phyloP scores from a whole-genome alignment of 805 yeast species.

The Allodekkera sacchari region DNA sequence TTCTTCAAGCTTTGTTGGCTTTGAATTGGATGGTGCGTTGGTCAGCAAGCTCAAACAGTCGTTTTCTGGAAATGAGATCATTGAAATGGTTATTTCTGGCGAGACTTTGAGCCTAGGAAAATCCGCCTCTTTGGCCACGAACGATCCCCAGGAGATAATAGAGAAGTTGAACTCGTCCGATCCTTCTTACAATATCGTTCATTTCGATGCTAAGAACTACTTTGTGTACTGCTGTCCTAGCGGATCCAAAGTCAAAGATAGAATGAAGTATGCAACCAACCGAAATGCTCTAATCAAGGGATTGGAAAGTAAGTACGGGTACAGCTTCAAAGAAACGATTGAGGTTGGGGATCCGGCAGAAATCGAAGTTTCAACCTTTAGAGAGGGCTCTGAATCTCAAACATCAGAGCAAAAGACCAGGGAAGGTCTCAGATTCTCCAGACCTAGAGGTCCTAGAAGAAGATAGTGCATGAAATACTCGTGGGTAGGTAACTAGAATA shows the following conservation, averaged over 20 bases:
- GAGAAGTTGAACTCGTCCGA: slow-evolving; percentile 27
- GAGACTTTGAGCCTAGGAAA: slow-evolving; percentile 1
- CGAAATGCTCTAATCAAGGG: slow-evolving; percentile 51
- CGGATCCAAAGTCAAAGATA: slow-evolving; percentile 77
- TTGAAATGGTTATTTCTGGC: slow-evolving; percentile 1
- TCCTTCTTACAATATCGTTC: slow-evolving; percentile 56
- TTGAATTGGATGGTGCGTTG: slow-evolving; percentile 4
- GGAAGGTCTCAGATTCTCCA: slow-evolving; percentile 34
- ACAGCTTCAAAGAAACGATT: slow-evolving; percentile 37
- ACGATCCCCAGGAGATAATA: slow-evolving; percentile 18
- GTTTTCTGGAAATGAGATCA: too few relatives aligned
- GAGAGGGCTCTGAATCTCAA: background rate
- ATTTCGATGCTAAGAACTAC: slow-evolving; percentile 30
- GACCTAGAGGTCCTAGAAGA: slow-evolving; percentile 69
- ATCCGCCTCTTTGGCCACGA: background rate
- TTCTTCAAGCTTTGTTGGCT: slow-evolving; percentile 30
- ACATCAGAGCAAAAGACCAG: background rate
- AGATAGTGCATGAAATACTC: too few relatives aligned
- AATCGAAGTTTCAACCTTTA: slow-evolving; percentile 46
- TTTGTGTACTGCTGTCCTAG: slow-evolving; percentile 88
- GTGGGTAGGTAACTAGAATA: too few relatives aligned
- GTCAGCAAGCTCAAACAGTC: background rate
- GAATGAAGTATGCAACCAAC: slow-evolving; percentile 89
- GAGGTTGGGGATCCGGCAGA: slow-evolving; percentile 74
- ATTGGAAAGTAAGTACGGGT: slow-evolving; percentile 32